Conservation (phyloP, 129 eudicot genomes). For the Lonicera japonica region DNA sequence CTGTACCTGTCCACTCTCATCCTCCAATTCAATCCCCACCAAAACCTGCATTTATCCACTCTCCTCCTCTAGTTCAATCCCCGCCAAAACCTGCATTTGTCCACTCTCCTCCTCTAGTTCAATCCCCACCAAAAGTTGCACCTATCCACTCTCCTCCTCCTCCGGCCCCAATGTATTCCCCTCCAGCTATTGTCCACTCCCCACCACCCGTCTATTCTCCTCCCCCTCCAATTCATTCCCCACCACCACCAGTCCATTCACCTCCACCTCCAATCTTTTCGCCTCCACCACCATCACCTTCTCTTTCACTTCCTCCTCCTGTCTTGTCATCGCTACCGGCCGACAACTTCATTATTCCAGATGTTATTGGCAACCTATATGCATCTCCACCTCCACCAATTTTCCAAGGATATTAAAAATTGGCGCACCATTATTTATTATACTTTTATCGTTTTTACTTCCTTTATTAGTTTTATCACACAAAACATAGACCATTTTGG, state of each 20-base stretch:
- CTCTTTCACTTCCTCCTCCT: slow-evolving; percentile 8
- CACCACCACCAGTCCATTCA: slow-evolving; percentile 20
- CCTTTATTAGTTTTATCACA: too few relatives aligned
- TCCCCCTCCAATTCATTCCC: slow-evolving; percentile 23
- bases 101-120: slow-evolving; percentile 3
- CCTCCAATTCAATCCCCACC: slow-evolving; percentile 2
- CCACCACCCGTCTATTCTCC: slow-evolving; percentile 17
- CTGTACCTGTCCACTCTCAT: not conserved
- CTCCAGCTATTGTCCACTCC: slow-evolving; percentile 17
- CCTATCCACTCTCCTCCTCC: slow-evolving; percentile 8
- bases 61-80: not conserved
- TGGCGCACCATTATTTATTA: not conserved
- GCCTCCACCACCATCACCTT: slow-evolving; percentile 4
- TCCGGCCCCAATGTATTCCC: slow-evolving; percentile 13
- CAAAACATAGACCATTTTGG: too few relatives aligned
- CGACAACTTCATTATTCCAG: slow-evolving; percentile 31
- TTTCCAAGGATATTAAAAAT: slow-evolving; percentile 32
- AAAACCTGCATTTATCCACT: not conserved
- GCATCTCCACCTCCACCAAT: slow-evolving; percentile 58
- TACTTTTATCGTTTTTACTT: not conserved
- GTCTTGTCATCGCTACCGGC: not conserved
- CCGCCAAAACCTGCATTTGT: slow-evolving; percentile 13
- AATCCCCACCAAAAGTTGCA: slow-evolving; percentile 12
- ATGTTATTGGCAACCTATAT: slow-evolving; percentile 28
- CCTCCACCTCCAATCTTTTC: slow-evolving; percentile 24